A percentile compares a stretch with the other conserved stretches of the same genome.
Evolutionary conservation across 2,329 filamentous ascomycete genomes (phyloP).

Genomic region (Dactylellina parvicollis): DNA sequence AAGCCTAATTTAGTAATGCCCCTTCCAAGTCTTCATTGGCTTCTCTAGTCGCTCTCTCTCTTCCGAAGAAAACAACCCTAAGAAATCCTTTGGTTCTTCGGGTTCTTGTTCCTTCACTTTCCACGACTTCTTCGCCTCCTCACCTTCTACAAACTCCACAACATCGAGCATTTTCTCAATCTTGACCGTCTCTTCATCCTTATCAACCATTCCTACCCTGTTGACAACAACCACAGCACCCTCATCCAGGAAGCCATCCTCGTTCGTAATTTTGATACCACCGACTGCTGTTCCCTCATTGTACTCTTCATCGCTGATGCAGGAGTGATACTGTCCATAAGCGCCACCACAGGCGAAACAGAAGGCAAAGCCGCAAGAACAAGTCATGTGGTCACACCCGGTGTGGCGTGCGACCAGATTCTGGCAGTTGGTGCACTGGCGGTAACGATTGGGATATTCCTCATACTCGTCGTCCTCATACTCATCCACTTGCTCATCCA

Average conservation of each 20-base stretch:
- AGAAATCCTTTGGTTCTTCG: not conserved
- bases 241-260: conserved; percentile 41
- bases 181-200: conserved; percentile 29
- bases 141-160: conserved; percentile 31
- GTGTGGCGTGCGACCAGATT: conserved; percentile 47
- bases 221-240: conserved; percentile 21
- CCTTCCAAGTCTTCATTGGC: conserved; percentile 51
- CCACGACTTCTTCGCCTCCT: conserved; percentile 34
- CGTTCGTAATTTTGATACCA: conserved; percentile 47
- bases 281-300: conserved; percentile 21
- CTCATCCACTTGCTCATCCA: conserved; percentile 12
- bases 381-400: conserved; percentile 51
- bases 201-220: not conserved
- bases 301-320: conserved; percentile 42
- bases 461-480: conserved; percentile 38
- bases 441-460: conserved; percentile 49
- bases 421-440: conserved; percentile 46
- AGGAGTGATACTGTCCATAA: conserved; percentile 46
- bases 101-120: conserved; percentile 22
- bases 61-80: conserved; percentile 12
- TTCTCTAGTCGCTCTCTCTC: conserved; percentile 26
- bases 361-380: conserved; percentile 43
- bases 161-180: conserved; percentile 33
- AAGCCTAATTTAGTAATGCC: not conserved
- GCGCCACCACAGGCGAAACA: conserved; percentile 49